A percentile compares a stretch with the other conserved stretches of the same genome.
These are phyloP conservation scores for Akanthomyces lecanii DNA, from an alignment of 2,329 filamentous ascomycete genomes.

Conservation along the genomic window DNA sequence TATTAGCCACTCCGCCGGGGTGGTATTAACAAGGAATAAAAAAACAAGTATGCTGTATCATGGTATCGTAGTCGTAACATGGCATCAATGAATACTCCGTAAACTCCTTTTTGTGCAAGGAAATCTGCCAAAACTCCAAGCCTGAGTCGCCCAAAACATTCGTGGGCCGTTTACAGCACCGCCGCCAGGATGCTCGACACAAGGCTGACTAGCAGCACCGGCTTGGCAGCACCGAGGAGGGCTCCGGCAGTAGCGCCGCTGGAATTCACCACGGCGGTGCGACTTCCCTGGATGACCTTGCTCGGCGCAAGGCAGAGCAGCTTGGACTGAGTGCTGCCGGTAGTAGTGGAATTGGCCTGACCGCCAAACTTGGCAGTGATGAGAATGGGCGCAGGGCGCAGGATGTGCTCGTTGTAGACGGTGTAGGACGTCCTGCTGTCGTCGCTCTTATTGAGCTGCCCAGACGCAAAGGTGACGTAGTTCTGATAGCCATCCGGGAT, in stretches of 20 bases:
- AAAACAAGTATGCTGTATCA: background rate
- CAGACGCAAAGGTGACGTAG: constrained; percentile 9
- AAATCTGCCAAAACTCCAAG: background rate
- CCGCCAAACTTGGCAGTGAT: constrained; percentile 1
- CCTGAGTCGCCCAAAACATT: background rate
- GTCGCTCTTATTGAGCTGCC: background rate
- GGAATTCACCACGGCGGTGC: background rate
- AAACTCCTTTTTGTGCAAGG: background rate
- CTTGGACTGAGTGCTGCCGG: background rate
- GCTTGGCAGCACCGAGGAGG: background rate
- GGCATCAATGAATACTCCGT: background rate
- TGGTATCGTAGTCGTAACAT: constrained; percentile 14
- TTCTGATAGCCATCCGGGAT: constrained; percentile 13
- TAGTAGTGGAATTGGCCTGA: background rate
- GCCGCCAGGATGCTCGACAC: background rate
- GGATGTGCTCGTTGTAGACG: constrained; percentile 8
- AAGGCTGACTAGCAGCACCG: background rate
- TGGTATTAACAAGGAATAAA: background rate
- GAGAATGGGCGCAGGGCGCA: constrained; percentile 12
- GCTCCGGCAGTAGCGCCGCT: background rate
- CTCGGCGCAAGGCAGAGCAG: constrained; percentile 15
- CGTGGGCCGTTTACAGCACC: background rate
- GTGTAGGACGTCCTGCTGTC: background rate
- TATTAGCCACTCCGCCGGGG: background rate
- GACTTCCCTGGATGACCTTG: constrained; percentile 8